Evolutionary conservation across 345 rosid species (phyloP), one percentile per base, ranked within the genome.

Genomic region (Eucalyptus fibrosa): DNA sequence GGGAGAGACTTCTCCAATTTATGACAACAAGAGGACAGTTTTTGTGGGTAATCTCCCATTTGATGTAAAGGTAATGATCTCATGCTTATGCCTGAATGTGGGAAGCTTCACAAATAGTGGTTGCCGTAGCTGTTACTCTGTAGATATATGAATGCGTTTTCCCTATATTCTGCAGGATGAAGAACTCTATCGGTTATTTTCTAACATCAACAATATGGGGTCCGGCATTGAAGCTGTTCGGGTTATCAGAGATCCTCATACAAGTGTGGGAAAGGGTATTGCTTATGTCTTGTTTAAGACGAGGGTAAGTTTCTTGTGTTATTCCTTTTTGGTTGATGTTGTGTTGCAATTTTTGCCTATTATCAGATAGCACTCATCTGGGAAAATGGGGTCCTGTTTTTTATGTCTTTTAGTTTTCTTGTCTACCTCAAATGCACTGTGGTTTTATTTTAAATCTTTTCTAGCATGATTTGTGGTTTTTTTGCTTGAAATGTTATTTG

Each of bases 21-120:
- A 98, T 90, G 99, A 98, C 92, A 90, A 91, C 91, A 96, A 93
- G 94, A 95, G 98, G 93, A 96, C 99, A 18, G 92, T 97, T 87
- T 97, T 98, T 86, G 91, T 97, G 80, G 99, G 99, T 89, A 97
- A 98, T 91, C 98, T 98, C 90, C 99, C 99, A 72, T 97, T 94
- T 83, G 99, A 98, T 90, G 99, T 97, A 30, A 97, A 97, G 99
- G 99, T 98, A 91, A 92, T 15, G 81, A 67, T 82, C 18, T 24
- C 87, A 40, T 40, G 87, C 69, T 37, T 24, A 53, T 11, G 24
- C 80, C 80, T 32, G 44, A 45, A 26, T 67, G 37, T 12, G 30
- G 85, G 47, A 77, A 37, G 47, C 28, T 77, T 77, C 47, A 21
- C 17, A 12, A 21, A 44, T 17, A 42, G 44, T 23, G 50, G 45